Evolutionary conservation across 1,284 basidiomycete species (phyloP).

Genomic region (Blastosporella zonata): DNA sequence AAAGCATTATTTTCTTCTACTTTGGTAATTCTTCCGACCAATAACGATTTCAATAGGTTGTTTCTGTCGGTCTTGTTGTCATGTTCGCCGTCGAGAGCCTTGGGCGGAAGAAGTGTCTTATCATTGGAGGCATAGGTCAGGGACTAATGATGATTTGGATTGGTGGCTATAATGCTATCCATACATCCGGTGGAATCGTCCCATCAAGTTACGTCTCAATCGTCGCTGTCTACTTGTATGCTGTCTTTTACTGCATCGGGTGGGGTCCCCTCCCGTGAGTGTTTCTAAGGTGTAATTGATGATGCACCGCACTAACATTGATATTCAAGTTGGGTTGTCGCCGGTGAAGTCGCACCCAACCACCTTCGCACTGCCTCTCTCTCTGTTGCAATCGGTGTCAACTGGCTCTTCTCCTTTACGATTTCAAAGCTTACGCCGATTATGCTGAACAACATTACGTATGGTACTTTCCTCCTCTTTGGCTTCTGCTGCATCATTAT

Average conservation of each 20-base stretch:
- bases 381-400: conserved; percentile 41
- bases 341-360: conserved; percentile 48
- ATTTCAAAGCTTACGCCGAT: conserved; percentile 50
- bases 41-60: conserved; percentile 25
- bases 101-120: conserved; percentile 45
- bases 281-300: neutral
- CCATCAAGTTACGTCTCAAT: conserved; percentile 49
- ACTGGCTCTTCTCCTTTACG: conserved; percentile 48
- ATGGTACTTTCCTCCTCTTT: conserved; percentile 52
- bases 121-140: conserved; percentile 45
- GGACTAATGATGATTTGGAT: conserved; percentile 50
- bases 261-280: conserved; percentile 34
- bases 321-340: conserved; percentile 38
- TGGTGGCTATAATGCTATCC: conserved; percentile 41
- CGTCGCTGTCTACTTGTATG: conserved; percentile 47
- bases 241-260: conserved; percentile 43
- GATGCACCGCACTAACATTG: neutral
- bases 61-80: conserved; percentile 38
- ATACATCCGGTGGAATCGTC: conserved; percentile 31
- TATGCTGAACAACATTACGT: conserved; percentile 45
- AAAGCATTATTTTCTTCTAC: neutral
- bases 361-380: conserved; percentile 43
- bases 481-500: conserved; percentile 45
- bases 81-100: conserved; percentile 41
- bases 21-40: neutral